Conservation (phyloP, 768 basidiomycete species). For the Amanita subjunquillea region DNA sequence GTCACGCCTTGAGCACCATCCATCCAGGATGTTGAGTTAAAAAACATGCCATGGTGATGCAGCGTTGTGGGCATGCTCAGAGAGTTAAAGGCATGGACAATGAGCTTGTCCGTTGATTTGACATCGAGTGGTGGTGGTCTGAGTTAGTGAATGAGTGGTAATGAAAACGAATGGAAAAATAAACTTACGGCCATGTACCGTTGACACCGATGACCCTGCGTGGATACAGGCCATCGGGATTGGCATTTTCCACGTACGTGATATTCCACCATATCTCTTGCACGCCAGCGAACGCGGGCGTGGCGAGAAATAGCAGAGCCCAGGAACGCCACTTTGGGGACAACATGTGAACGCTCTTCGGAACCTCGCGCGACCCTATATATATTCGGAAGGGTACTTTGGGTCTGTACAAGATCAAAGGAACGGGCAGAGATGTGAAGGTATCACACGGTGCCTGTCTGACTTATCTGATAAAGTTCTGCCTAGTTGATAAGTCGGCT, state of each 20-base stretch:
- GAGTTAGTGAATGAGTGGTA: not conserved
- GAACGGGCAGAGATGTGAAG: too few relatives aligned
- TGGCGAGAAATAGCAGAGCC: slow-evolving; percentile 20
- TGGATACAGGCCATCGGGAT: slow-evolving; percentile 73
- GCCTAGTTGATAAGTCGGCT: slow-evolving; percentile 5
- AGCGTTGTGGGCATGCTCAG: slow-evolving; percentile 58
- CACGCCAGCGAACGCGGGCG: slow-evolving; percentile 47
- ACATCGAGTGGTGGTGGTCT: slow-evolving; percentile 81
- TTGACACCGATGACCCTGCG: slow-evolving; percentile 85
- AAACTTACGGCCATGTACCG: slow-evolving; percentile 81
- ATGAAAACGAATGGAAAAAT: not conserved
- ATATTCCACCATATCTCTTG: slow-evolving; percentile 87
- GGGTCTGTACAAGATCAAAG: too few relatives aligned
- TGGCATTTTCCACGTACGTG: slow-evolving; percentile 68
- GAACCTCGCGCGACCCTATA: too few relatives aligned
- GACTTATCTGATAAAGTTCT: slow-evolving; percentile 15
- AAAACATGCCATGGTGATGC: slow-evolving; percentile 95
- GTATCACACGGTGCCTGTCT: not conserved
- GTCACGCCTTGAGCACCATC: slow-evolving; percentile 80
- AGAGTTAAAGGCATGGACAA: slow-evolving; percentile 70
- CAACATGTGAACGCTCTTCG: not conserved
- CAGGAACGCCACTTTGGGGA: not conserved
- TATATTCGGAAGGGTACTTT: too few relatives aligned
- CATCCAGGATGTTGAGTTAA: slow-evolving; percentile 79
- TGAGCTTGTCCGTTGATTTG: slow-evolving; percentile 56